These are phyloP conservation scores for Parmales sp. DNA, from an alignment of 108 stramenopile species.

Conservation along the genomic window DNA sequence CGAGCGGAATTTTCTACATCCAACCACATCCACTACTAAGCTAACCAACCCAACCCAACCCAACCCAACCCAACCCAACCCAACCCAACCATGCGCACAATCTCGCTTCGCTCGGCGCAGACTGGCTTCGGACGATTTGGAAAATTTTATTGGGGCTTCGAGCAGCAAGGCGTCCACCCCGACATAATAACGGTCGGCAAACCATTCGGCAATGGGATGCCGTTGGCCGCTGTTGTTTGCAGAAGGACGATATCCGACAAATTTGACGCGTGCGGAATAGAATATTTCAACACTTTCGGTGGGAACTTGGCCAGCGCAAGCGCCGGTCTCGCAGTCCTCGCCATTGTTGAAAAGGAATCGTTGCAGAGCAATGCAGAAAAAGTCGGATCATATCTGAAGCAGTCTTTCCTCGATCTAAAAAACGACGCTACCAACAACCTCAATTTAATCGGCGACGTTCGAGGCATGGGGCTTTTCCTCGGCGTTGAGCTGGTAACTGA, in stretches of 20 bases:
- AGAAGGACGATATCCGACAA: constrained; percentile 57
- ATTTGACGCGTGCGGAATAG: constrained; percentile 72
- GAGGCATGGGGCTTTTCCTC: constrained; percentile 84
- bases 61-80: too few relatives aligned
- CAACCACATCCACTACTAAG: too few relatives aligned
- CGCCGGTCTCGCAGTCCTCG: constrained; percentile 75
- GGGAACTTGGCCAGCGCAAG: constrained; percentile 81
- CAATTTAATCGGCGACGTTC: constrained; percentile 73
- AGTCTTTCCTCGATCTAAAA: constrained; percentile 22
- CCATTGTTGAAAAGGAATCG: constrained; percentile 54
- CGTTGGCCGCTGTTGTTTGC: constrained; percentile 81
- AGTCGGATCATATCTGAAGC: constrained; percentile 60
- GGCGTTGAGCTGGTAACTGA: constrained; percentile 79
- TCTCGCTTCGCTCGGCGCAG: too few relatives aligned
- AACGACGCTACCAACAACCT: background rate
- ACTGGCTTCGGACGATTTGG: constrained; percentile 89
- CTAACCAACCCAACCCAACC: too few relatives aligned
- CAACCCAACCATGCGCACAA: too few relatives aligned
- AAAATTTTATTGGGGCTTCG: constrained; percentile 73
- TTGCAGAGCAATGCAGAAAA: constrained; percentile 64
- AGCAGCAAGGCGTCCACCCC: constrained; percentile 77
- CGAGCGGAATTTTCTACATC: too few relatives aligned
- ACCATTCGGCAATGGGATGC: constrained; percentile 93
- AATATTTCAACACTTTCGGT: constrained; percentile 96
- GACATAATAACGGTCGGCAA: constrained; percentile 94